Percentiles rank a stretch among this genome's conserved stretches.
Evolutionary conservation across 129 eudicot genomes (phyloP).

Genomic region (Smallanthus sonchifolius): DNA sequence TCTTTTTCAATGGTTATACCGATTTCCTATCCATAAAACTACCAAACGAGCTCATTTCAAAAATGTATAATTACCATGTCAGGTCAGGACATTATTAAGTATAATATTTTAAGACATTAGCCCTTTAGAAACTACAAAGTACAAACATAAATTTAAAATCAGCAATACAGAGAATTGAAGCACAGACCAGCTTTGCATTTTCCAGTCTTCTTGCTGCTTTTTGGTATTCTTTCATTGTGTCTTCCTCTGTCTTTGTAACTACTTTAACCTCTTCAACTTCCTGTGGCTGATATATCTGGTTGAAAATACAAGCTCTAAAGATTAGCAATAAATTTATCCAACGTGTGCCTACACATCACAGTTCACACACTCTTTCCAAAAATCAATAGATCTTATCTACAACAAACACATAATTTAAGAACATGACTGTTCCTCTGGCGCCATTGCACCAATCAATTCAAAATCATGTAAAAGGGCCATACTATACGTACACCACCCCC

Average conservation of each 20-base stretch:
- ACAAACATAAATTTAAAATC: background rate
- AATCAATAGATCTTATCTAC: background rate
- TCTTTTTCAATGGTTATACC: background rate
- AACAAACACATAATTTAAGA: background rate
- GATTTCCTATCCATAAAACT: background rate
- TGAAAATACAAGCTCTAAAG: background rate
- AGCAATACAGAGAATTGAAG: background rate
- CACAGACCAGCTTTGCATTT: constrained; percentile 62
- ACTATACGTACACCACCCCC: no score
- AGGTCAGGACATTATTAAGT: background rate
- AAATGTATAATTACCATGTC: background rate
- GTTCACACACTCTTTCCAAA: background rate
- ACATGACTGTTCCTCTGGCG: background rate
- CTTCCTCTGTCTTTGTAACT: constrained; percentile 61
- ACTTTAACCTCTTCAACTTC: constrained; percentile 77
- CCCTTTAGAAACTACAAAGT: background rate
- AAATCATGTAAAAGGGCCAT: background rate
- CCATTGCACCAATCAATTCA: background rate
- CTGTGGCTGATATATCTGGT: constrained; percentile 69
- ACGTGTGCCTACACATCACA: background rate
- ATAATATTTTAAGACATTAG: background rate
- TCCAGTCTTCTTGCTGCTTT: constrained; percentile 72
- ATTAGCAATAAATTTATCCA: background rate
- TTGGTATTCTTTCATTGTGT: constrained; percentile 57
- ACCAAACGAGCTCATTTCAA: background rate